These are phyloP conservation scores for Microthyrium microscopicum DNA, from an alignment of 2,329 filamentous ascomycete genomes.

Conservation along the genomic window DNA sequence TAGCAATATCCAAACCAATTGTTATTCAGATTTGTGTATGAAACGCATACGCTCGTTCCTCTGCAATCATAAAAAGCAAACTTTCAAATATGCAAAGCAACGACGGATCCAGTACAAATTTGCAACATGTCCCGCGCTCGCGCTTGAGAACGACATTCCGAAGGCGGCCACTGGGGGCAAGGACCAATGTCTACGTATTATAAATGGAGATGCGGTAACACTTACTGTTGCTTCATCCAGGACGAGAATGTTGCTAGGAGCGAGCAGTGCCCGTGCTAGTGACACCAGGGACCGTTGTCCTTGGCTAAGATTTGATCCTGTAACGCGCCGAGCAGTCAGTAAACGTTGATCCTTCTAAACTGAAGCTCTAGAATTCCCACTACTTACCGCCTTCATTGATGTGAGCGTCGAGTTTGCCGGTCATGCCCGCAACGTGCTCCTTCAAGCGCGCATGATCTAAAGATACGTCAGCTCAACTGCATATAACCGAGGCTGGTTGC, in stretches of 20 bases:
- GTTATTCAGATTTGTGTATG: too few relatives aligned
- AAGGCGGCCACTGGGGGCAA: neutral
- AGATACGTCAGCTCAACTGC: neutral
- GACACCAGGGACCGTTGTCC: constrained; percentile 91
- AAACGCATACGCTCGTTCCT: too few relatives aligned
- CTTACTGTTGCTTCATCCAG: constrained; percentile 85
- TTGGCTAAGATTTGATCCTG: constrained; percentile 86
- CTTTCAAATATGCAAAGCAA: too few relatives aligned
- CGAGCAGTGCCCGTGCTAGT: constrained; percentile 80
- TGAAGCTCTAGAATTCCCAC: neutral
- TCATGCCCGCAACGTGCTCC: constrained; percentile 74
- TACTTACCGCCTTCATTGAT: constrained; percentile 84
- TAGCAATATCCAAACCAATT: too few relatives aligned
- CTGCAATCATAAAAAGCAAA: too few relatives aligned
- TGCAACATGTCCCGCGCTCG: too few relatives aligned
- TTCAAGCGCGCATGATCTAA: constrained; percentile 84
- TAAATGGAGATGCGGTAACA: constrained; percentile 38
- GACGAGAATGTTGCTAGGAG: constrained; percentile 91
- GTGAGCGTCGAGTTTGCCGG: constrained; percentile 74
- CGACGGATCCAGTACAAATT: too few relatives aligned
- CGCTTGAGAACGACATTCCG: too few relatives aligned
- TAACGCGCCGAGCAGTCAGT: constrained; percentile 5
- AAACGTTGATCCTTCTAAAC: neutral
- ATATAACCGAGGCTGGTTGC: neutral
- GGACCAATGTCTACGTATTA: neutral